Base-by-base conservation (phyloP, 139 green algal species). In the Deuterostichococcus epilithicus region DNA sequence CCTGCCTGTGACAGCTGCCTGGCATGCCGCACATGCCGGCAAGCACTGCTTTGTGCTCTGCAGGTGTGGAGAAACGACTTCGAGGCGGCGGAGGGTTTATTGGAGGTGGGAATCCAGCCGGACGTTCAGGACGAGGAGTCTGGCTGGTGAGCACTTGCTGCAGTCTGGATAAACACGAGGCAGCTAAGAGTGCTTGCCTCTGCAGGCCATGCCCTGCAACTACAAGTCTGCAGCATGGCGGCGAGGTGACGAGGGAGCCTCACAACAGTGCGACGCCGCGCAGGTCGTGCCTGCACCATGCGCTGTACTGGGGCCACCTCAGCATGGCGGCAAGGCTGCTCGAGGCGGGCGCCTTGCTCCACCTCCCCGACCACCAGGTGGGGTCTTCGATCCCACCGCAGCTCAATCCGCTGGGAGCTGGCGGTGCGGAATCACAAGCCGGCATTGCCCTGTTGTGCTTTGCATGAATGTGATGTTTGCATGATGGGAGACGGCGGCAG, bases 261-360 rank as follows among this genome's bases (percentile, higher is more conserved):
- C 30, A 35, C 5, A 26, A 26, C 39, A 5, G 4, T 60, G 34
- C 18, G 20, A 8, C 25, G 2, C 18, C 65, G 18, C 69, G 70
- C 82, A 86, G 92, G 92, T 93, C 88, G 1, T 25, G 84, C 6
- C 81, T 99, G 39, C 95, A 98, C 83, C 84, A 86, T 25, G 91
- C 94, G 1, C 85, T 98, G 33, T 94, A 98, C 85, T 91, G 86
- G 20, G 95, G 95, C 25, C 88, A 97, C 82, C 59, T 97, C 26
- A 59, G 74, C 15, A 74, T 81, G 15, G 91, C 91, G 3, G 86
- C 83, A 0, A 33, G 79, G n/a, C 86, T 98, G 65, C 77, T 99
- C 42, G 69, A 65, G 3, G 75, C 74, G 6, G 87, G 87, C 6
- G 90, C 89, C 32, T 75, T 52, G 18, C 68, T 91, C 30, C 74